Percentiles rank a stretch among this genome's conserved stretches.
Conservation (phyloP, 257 asterid species). For the Linaria vulgaris region DNA sequence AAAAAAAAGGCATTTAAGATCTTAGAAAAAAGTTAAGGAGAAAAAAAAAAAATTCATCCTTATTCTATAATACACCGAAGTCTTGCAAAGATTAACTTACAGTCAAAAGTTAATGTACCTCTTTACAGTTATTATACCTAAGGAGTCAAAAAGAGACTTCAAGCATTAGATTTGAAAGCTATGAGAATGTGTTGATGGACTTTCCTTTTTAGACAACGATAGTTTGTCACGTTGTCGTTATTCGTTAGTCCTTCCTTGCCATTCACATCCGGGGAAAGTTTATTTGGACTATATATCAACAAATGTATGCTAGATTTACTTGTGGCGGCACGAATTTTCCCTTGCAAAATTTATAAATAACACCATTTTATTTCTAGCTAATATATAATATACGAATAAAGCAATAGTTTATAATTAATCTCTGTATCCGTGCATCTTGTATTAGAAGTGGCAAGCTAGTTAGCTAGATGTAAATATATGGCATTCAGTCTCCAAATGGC, state of each 20-base stretch:
- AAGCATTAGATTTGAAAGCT: background rate
- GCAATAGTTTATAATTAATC: too few relatives aligned
- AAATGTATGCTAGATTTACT: slow-evolving; percentile 5
- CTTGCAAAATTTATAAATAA: background rate
- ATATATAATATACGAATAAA: background rate
- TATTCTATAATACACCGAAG: too few relatives aligned
- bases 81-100: too few relatives aligned
- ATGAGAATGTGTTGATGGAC: background rate
- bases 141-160: background rate
- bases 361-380: background rate
- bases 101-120: background rate
- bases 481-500: too few relatives aligned
- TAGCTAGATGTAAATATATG: too few relatives aligned
- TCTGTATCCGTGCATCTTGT: too few relatives aligned
- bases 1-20: too few relatives aligned
- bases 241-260: too few relatives aligned
- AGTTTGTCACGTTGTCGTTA: slow-evolving; percentile 11
- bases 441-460: too few relatives aligned
- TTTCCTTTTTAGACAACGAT: background rate
- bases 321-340: slow-evolving; percentile 32
- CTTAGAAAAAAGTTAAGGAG: too few relatives aligned
- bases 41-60: too few relatives aligned
- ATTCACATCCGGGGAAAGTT: slow-evolving; percentile 25
- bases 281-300: slow-evolving; percentile 24
- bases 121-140: background rate